Evolutionary conservation across 1,139 yeast genomes (phyloP), one percentile per base, ranked within the genome.

Genomic region (Sugiyamaella castrensis): DNA sequence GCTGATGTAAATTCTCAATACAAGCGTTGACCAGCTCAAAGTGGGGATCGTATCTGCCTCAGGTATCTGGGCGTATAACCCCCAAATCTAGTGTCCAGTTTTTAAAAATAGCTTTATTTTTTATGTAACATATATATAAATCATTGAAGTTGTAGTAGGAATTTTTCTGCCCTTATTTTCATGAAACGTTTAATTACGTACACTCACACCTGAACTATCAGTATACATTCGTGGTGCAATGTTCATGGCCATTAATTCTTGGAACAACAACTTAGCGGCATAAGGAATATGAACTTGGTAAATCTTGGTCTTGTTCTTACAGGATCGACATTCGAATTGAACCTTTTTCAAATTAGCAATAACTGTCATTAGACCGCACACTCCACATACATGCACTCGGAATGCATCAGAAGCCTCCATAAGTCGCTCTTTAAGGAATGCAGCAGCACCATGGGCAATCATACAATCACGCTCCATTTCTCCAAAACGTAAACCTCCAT

Each of bases 401-500:
- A 92, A 92, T 2, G 98, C 97, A 74, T 92, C 99, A 0, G 98
- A 89, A 2, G 97, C 97, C 70, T 92, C 98, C 97, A 92, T 91
- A 69, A 92, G 77, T 69, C 99, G 81, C 72, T 92, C 99, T 72
- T 91, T 88, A 72, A 92, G 79, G 75, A 92, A 92, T 8, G 97
- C 95, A 1, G 98, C 97, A 2, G 97, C 98, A 68, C 98, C 98
- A 69, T 92, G 98, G 4, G 98, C 98, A 77, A 92, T 92, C 96
- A 94, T 92, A 85, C 98, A 92, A 77, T 94, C 98, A 76, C 98
- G 88, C 73, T 92, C 99, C 99, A 92, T 92, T 74, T 92, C 99
- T 67, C 99, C 99, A 80, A 92, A 94, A 72, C 99, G 89, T 69
- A 92, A 77, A 60, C 99, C 99, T 81, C 99, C 99, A 72, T 92